These are phyloP conservation scores for Phaeosphaeriaceae sp. DNA, from an alignment of 2,329 filamentous ascomycete genomes.

Conservation along the genomic window DNA sequence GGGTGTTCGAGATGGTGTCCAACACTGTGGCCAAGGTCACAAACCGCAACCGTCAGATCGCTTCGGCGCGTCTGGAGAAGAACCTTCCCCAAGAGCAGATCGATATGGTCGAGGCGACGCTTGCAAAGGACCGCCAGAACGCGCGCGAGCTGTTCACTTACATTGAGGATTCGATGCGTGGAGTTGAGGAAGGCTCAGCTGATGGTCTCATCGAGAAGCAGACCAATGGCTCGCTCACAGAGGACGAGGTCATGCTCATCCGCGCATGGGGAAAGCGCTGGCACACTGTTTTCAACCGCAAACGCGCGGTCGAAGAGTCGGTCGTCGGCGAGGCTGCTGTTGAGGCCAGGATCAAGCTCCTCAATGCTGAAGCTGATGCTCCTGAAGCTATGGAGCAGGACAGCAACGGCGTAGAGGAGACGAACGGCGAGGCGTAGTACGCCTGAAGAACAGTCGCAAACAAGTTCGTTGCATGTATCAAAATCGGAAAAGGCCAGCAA, in stretches of 20 bases:
- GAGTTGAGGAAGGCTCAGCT: conserved; percentile 75
- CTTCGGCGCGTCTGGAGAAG: conserved; percentile 67
- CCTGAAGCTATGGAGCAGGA: conserved; percentile 30
- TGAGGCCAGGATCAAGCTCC: conserved; percentile 52
- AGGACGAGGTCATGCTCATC: conserved; percentile 66
- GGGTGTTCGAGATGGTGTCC: conserved; percentile 89
- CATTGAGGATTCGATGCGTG: conserved; percentile 79
- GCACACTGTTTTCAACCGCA: conserved; percentile 83
- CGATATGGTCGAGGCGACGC: conserved; percentile 69
- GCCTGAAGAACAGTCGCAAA: conserved; percentile 2
- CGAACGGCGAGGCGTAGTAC: conserved; percentile 36
- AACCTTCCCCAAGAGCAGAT: conserved; percentile 65
- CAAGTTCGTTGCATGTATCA: neutral
- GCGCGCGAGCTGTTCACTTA: conserved; percentile 82
- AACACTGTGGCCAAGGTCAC: conserved; percentile 92
- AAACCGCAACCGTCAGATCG: conserved; percentile 82
- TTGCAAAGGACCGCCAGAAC: conserved; percentile 72
- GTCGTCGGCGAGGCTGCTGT: conserved; percentile 66
- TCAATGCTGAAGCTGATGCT: conserved; percentile 38
- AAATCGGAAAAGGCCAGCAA: neutral
- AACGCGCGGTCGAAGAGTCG: conserved; percentile 85
- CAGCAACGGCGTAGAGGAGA: conserved; percentile 28
- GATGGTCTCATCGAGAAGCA: conserved; percentile 79
- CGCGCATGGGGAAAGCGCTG: conserved; percentile 85
- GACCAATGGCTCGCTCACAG: conserved; percentile 52